Conservation (phyloP, 768 basidiomycete species). For the Trametes punicea region DNA sequence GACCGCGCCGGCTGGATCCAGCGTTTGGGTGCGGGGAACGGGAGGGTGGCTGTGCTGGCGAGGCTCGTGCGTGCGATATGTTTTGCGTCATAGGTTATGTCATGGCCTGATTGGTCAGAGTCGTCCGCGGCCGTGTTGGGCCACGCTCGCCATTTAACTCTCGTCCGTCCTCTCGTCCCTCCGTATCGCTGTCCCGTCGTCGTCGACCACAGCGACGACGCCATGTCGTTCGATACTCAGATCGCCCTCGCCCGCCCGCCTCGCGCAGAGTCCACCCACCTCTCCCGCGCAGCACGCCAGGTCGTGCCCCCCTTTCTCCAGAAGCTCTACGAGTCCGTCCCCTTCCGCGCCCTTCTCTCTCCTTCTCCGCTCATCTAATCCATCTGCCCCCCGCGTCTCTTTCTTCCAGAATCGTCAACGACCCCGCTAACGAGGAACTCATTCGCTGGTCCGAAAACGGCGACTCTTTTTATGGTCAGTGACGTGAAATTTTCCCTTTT, state of each 20-base stretch:
- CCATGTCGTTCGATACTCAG: constrained; percentile 52
- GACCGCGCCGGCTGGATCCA: too few species aligned
- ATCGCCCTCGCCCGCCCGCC: constrained; percentile 50
- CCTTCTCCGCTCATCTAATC: constrained; percentile 8
- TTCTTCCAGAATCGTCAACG: constrained; percentile 82
- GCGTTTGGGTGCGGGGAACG: not conserved
- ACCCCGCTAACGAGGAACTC: constrained; percentile 73
- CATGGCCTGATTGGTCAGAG: not conserved
- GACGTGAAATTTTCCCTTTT: constrained; percentile 4
- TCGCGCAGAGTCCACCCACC: constrained; percentile 37
- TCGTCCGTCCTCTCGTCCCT: not conserved
- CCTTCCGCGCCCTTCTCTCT: constrained; percentile 4
- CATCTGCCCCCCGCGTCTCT: not conserved
- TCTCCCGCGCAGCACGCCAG: constrained; percentile 46
- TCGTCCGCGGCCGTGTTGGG: not conserved
- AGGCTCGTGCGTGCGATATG: not conserved
- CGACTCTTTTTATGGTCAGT: constrained; percentile 85
- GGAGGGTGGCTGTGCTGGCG: constrained; percentile 15
- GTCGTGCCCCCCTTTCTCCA: constrained; percentile 83
- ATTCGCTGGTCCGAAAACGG: constrained; percentile 92
- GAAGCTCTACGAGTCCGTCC: constrained; percentile 84
- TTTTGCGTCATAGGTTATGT: constrained; percentile 14
- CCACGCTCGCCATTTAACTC: not conserved
- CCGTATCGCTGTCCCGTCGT: not conserved
- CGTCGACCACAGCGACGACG: not conserved